These are phyloP conservation scores for Peronospora farinosa DNA, from an alignment of 352 stramenopile species.

Conservation along the genomic window DNA sequence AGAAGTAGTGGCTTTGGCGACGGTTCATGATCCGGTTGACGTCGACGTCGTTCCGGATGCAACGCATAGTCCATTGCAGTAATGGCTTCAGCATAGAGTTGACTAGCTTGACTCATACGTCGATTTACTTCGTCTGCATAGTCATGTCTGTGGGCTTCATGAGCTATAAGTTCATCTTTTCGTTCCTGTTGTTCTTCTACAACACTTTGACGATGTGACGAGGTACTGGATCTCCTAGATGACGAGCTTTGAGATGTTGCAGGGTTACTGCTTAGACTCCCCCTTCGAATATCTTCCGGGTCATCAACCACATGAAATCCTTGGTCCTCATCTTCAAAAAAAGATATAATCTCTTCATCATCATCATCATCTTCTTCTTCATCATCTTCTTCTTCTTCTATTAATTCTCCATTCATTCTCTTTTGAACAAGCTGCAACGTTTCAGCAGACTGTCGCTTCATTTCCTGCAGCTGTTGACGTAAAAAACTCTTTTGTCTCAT, in stretches of 20 bases:
- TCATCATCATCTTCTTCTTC: slow-evolving; percentile 27
- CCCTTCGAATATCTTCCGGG: slow-evolving; percentile 29
- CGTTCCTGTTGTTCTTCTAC: slow-evolving; percentile 32
- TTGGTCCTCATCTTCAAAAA: slow-evolving; percentile 24
- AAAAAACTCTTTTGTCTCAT: slow-evolving; percentile 64
- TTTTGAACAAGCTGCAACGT: slow-evolving; percentile 38
- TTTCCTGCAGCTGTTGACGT: slow-evolving; percentile 61
- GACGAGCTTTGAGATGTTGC: slow-evolving; percentile 30
- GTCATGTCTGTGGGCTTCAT: slow-evolving; percentile 28
- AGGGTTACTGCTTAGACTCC: slow-evolving; percentile 28
- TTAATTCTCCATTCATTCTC: slow-evolving; percentile 40
- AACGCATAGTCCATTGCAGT: slow-evolving; percentile 44
- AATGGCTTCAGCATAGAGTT: slow-evolving; percentile 54
- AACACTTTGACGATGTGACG: slow-evolving; percentile 21
- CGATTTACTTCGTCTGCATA: slow-evolving; percentile 38
- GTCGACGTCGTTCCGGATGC: slow-evolving; percentile 31
- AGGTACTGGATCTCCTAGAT: slow-evolving; percentile 28
- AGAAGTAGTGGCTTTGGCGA: slow-evolving; percentile 50
- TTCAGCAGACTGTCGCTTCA: slow-evolving; percentile 69
- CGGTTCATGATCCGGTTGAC: slow-evolving; percentile 22
- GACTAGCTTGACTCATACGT: slow-evolving; percentile 45
- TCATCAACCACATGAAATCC: slow-evolving; percentile 35
- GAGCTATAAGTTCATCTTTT: slow-evolving; percentile 25
- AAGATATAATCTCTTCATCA: slow-evolving; percentile 20
- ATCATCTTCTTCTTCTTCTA: slow-evolving; percentile 24